Conservation (phyloP, 2,329 filamentous ascomycete genomes). For the Ceratocystis variospora region DNA sequence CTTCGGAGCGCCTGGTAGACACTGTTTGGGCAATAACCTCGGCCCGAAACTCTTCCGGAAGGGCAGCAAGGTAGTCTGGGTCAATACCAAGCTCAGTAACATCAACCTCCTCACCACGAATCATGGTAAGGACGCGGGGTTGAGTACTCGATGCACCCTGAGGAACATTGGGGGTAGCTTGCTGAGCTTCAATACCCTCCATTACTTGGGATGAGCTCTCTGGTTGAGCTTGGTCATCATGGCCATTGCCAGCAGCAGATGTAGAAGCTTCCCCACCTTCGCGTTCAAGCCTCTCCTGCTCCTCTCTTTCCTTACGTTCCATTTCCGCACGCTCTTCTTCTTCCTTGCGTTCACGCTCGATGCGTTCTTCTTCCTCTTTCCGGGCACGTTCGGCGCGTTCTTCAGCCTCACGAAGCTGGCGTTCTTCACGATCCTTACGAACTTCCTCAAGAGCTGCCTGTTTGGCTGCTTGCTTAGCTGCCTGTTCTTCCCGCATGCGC, state of each 20-base stretch:
- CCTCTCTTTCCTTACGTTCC: conserved; percentile 48
- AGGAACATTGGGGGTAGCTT: conserved; percentile 24
- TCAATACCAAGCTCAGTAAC: conserved; percentile 93
- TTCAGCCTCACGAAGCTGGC: conserved; percentile 56
- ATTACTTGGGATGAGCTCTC: conserved; percentile 33
- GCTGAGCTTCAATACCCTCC: conserved; percentile 59
- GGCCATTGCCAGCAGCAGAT: conserved; percentile 22
- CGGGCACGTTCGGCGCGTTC: conserved; percentile 50
- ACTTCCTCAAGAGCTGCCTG: conserved; percentile 29
- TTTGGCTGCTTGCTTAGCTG: conserved; percentile 24
- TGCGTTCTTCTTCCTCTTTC: conserved; percentile 40
- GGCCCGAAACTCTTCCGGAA: conserved; percentile 92
- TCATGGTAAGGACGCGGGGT: conserved; percentile 58
- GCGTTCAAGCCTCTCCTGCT: conserved; percentile 6
- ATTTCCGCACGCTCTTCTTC: conserved; percentile 45
- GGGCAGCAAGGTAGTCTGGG: conserved; percentile 81
- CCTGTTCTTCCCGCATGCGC: conserved; percentile 30
- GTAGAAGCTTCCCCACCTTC: conserved; percentile 32
- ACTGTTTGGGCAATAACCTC: conserved; percentile 90
- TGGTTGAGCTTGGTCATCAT: not conserved
- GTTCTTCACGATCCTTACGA: conserved; percentile 49
- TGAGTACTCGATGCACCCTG: conserved; percentile 23
- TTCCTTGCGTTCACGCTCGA: not conserved
- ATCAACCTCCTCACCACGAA: conserved; percentile 76
- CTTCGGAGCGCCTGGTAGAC: conserved; percentile 67